phyloP scores from a whole-genome alignment of 164 flowering plant species.

The Sextonia rubra region DNA sequence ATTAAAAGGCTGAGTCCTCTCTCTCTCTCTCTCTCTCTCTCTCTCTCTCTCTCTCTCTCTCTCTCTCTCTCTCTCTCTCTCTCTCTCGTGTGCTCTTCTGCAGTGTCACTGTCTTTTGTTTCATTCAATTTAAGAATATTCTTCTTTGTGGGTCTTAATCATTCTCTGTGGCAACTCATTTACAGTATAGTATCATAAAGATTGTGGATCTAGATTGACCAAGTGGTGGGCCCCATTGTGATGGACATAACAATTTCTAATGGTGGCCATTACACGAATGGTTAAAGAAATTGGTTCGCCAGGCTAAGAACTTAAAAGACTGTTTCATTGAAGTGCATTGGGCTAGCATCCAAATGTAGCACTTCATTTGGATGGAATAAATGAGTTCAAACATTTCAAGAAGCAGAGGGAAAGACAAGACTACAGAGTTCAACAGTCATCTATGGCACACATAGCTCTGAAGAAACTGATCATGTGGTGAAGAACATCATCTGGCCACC shows the following conservation, averaged over 20 bases:
- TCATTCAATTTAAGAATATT: conserved; percentile 22
- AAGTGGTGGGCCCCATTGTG: too few relatives aligned
- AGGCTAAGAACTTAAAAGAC: background rate
- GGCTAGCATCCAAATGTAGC: background rate
- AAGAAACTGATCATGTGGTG: too few relatives aligned
- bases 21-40: conserved; percentile 15
- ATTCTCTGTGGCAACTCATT: too few relatives aligned
- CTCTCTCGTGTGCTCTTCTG: conserved; percentile 17
- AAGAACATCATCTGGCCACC: too few relatives aligned
- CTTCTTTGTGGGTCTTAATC: background rate
- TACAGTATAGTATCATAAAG: too few relatives aligned
- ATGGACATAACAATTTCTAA: background rate
- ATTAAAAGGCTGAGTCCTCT: too few relatives aligned
- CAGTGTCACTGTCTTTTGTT: conserved; percentile 31
- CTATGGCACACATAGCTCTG: too few relatives aligned
- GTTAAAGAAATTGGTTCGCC: background rate
- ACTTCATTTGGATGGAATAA: background rate
- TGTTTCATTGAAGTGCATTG: too few relatives aligned
- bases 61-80: conserved; percentile 11
- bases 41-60: conserved; percentile 12
- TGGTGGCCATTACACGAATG: background rate
- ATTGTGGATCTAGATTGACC: too few relatives aligned
- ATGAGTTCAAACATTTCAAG: background rate
- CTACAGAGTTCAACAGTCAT: too few relatives aligned
- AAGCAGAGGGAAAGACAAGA: too few relatives aligned